Percentiles rank a stretch among this genome's conserved stretches.
These are phyloP conservation scores for Verticillium longisporum DNA, from an alignment of 2,329 filamentous ascomycete species.

Conservation along the genomic window DNA sequence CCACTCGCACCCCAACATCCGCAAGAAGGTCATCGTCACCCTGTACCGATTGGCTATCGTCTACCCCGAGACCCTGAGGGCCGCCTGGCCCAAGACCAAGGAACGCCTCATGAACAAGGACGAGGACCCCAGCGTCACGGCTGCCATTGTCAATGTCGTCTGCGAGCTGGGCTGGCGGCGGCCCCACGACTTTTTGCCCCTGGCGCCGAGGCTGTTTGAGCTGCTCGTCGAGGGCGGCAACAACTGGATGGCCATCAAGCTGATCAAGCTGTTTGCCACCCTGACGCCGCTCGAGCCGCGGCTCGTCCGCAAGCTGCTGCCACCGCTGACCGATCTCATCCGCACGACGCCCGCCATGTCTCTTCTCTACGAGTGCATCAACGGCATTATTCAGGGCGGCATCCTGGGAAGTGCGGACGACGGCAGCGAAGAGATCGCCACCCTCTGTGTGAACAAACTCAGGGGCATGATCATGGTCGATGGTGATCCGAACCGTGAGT, in stretches of 20 bases:
- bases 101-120: slow-evolving; percentile 84
- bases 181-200: slow-evolving; percentile 85
- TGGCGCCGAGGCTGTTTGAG: slow-evolving; percentile 88
- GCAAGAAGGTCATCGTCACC: slow-evolving; percentile 95
- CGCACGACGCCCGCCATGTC: slow-evolving; percentile 96
- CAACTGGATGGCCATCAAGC: slow-evolving; percentile 99
- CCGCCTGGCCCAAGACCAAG: slow-evolving; percentile 96
- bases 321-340: slow-evolving; percentile 87
- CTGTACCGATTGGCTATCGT: slow-evolving; percentile 89
- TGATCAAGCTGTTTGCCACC: slow-evolving; percentile 96
- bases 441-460: slow-evolving; percentile 85
- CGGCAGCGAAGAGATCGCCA: slow-evolving; percentile 86
- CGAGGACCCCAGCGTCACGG: slow-evolving; percentile 89
- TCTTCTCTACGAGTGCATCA: slow-evolving; percentile 96
- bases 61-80: slow-evolving; percentile 88
- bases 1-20: slow-evolving; percentile 76
- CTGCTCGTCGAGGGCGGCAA: slow-evolving; percentile 86
- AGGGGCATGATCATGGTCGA: slow-evolving; percentile 91
- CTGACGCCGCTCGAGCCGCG: slow-evolving; percentile 88
- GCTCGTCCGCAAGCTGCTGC: slow-evolving; percentile 82
- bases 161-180: slow-evolving; percentile 93
- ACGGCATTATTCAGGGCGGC: slow-evolving; percentile 94
- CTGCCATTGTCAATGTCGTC: slow-evolving; percentile 92
- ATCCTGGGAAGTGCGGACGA: slow-evolving; percentile 81
- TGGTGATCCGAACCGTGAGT: slow-evolving; percentile 84